Evolutionary conservation across 2,329 filamentous ascomycete genomes (phyloP).

Genomic region (Pseudocercospora fijiensis): DNA sequence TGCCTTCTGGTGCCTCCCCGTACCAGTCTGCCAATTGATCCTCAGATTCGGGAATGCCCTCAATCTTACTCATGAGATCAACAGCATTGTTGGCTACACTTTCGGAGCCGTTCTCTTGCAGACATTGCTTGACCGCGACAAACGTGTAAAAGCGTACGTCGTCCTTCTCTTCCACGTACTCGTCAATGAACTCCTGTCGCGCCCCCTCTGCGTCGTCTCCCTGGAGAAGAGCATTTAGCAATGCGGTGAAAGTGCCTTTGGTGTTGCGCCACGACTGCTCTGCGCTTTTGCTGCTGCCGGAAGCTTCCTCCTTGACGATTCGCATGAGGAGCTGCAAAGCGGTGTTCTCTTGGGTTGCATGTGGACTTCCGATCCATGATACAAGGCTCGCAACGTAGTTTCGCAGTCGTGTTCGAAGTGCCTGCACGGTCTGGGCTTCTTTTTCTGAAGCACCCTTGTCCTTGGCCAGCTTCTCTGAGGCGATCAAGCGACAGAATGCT

Average conservation of each 20-base stretch:
- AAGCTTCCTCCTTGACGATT: constrained; percentile 73
- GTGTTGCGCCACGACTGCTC: constrained; percentile 68
- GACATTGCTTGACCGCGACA: constrained; percentile 63
- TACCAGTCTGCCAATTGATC: constrained; percentile 70
- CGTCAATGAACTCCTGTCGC: constrained; percentile 71
- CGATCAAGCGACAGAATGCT: constrained; percentile 78
- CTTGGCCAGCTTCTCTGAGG: constrained; percentile 67
- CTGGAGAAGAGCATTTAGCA: constrained; percentile 63
- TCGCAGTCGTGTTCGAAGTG: constrained; percentile 72
- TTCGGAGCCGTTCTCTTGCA: constrained; percentile 26
- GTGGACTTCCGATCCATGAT: constrained; percentile 59
- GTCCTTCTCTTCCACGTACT: constrained; percentile 75
- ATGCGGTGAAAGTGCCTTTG: constrained; percentile 57
- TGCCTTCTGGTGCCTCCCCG: constrained; percentile 62
- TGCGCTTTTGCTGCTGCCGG: constrained; percentile 48
- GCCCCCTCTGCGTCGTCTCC: constrained; percentile 58
- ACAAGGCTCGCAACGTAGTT: constrained; percentile 62
- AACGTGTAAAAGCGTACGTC: constrained; percentile 85
- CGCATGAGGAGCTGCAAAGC: constrained; percentile 79
- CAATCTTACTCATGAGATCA: constrained; percentile 64
- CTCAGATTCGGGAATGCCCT: constrained; percentile 66
- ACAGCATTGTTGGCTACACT: constrained; percentile 58
- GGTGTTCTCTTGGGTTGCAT: constrained; percentile 63
- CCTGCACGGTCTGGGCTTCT: constrained; percentile 70
- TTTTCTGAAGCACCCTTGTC: constrained; percentile 67